A percentile compares a stretch with the other conserved stretches of the same genome.
phyloP scores from a whole-genome alignment of 352 stramenopile species.

The Phytophthora aleatoria region DNA sequence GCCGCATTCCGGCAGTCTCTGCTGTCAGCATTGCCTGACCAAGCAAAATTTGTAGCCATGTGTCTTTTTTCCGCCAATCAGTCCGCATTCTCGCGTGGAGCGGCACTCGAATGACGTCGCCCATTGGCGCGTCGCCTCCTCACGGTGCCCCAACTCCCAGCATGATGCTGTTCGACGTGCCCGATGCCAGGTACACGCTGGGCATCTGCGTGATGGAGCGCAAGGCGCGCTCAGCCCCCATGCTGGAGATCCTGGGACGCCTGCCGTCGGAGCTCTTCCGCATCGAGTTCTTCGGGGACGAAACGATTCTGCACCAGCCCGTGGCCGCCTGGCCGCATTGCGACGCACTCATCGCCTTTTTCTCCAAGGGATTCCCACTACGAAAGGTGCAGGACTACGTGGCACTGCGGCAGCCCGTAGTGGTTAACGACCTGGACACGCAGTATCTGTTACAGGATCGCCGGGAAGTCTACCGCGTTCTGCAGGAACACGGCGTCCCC shows the following conservation, averaged over 20 bases:
- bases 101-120: constrained; percentile 21
- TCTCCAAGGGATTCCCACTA: constrained; percentile 97
- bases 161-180: constrained; percentile 27
- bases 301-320: constrained; percentile 93
- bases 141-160: constrained; percentile 7
- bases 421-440: constrained; percentile 97
- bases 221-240: constrained; percentile 95
- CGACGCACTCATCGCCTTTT: constrained; percentile 99
- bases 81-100: background rate
- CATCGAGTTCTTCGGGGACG: constrained; percentile 98
- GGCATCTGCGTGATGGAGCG: constrained; percentile 99
- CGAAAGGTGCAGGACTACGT: constrained; percentile 98
- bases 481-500: constrained; percentile 94
- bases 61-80: constrained; percentile 21
- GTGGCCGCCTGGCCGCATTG: constrained; percentile 94
- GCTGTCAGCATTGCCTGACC: background rate
- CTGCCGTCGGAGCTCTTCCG: constrained; percentile 92
- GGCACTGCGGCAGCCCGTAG: constrained; percentile 91
- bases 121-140: constrained; percentile 1
- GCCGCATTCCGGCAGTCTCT: no score
- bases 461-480: constrained; percentile 93
- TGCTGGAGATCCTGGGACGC: constrained; percentile 95
- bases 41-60: constrained; percentile 17
- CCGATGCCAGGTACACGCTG: constrained; percentile 63
- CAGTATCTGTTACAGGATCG: constrained; percentile 96